phyloP scores from a whole-genome alignment of 2,329 filamentous ascomycete genomes.

The Aspergillus persii region DNA sequence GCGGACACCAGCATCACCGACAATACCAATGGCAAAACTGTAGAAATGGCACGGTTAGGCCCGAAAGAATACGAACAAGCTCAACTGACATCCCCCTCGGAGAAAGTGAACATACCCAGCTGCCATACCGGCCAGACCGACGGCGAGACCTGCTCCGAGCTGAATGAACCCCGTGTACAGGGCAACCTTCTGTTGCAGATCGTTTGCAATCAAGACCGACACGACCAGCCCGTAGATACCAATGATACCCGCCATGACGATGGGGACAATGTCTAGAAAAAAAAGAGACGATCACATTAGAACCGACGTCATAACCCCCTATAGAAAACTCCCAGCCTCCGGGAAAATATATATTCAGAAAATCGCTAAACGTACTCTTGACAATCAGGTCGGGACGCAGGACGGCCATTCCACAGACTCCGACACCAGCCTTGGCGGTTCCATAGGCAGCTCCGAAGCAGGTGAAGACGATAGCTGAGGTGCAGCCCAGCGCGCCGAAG shows the following conservation, averaged over 20 bases:
- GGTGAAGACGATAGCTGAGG: slow-evolving; percentile 91
- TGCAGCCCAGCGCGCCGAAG: slow-evolving; percentile 97
- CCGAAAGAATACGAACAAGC: background rate
- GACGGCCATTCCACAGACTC: slow-evolving; percentile 98
- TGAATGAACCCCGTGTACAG: slow-evolving; percentile 84
- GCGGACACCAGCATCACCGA: slow-evolving; percentile 58
- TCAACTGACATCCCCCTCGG: background rate
- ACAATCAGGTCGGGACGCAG: slow-evolving; percentile 96
- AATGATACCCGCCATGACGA: slow-evolving; percentile 99
- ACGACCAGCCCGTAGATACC: slow-evolving; percentile 96
- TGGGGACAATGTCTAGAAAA: slow-evolving; percentile 85
- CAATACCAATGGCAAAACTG: slow-evolving; percentile 80
- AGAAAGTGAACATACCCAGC: slow-evolving; percentile 53
- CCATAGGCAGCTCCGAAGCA: slow-evolving; percentile 96
- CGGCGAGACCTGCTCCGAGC: slow-evolving; percentile 76
- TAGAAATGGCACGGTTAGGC: slow-evolving; percentile 12
- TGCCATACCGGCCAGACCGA: slow-evolving; percentile 79
- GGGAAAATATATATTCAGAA: background rate
- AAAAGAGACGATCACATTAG: slow-evolving; percentile 14
- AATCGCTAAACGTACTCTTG: slow-evolving; percentile 76
- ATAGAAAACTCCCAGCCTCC: background rate
- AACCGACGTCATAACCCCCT: background rate
- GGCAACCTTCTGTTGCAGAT: slow-evolving; percentile 67
- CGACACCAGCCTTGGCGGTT: slow-evolving; percentile 98
- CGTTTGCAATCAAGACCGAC: slow-evolving; percentile 81